A percentile compares a stretch with the other conserved stretches of the same genome.
Conservation (phyloP, 257 asterid species). For the Fraxinus cuspidata region DNA sequence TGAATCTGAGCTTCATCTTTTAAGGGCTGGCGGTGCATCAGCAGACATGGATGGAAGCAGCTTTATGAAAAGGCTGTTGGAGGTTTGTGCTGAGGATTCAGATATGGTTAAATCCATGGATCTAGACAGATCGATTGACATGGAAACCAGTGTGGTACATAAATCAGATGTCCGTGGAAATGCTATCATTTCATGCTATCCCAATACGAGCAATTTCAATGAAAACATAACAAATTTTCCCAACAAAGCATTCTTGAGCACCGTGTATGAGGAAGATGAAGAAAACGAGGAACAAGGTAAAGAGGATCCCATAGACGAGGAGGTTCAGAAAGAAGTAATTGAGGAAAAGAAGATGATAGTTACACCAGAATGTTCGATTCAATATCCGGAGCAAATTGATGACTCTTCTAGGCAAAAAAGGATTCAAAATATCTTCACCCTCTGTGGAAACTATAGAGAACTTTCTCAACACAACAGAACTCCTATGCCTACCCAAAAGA, state of each 20-base stretch:
- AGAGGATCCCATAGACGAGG: constrained; percentile 49
- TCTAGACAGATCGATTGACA: constrained; percentile 67
- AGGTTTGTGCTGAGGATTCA: constrained; percentile 55
- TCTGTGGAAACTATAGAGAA: constrained; percentile 66
- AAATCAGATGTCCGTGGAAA: constrained; percentile 34
- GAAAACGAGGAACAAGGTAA: constrained; percentile 56
- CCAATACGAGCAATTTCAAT: constrained; percentile 30
- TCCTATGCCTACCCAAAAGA: constrained; percentile 30
- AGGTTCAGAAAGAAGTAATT: constrained; percentile 64
- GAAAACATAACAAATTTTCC: constrained; percentile 41
- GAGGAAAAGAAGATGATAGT: constrained; percentile 47
- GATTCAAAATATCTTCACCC: constrained; percentile 67
- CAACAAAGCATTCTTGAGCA: constrained; percentile 57
- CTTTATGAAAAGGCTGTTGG: constrained; percentile 65
- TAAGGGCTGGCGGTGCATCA: constrained; percentile 50
- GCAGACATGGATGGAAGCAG: constrained; percentile 57
- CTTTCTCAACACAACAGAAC: constrained; percentile 37
- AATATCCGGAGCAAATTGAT: constrained; percentile 16
- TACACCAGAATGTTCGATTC: constrained; percentile 32
- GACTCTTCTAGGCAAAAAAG: constrained; percentile 45
- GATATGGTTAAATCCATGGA: constrained; percentile 99
- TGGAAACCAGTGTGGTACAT: constrained; percentile 44
- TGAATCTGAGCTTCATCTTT: constrained; percentile 53
- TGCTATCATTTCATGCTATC: constrained; percentile 28
- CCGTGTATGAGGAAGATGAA: constrained; percentile 85